Evolutionary conservation across 1,284 basidiomycete genomes (phyloP).

Genomic region (Ganoderma resinaceum): DNA sequence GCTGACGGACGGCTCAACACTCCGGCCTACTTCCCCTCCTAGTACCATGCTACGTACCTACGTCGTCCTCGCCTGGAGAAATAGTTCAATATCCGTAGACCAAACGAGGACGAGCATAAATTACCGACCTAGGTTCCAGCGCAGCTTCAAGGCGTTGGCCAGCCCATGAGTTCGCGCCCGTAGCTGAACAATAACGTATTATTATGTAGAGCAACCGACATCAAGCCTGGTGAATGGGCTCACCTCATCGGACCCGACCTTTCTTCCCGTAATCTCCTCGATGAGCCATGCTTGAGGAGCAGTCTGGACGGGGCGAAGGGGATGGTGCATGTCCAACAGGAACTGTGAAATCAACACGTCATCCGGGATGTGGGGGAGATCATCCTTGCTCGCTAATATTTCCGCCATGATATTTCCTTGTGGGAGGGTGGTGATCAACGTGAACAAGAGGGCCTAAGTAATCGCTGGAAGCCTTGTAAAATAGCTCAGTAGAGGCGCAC

Average conservation of each 20-base stretch:
- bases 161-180: slow-evolving; percentile 22
- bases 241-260: slow-evolving; percentile 58
- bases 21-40: slow-evolving; percentile 26
- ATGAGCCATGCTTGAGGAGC: slow-evolving; percentile 55
- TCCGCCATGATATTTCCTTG: background rate
- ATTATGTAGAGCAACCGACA: background rate
- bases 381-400: background rate
- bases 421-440: background rate
- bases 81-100: background rate
- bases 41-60: slow-evolving; percentile 16
- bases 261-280: slow-evolving; percentile 62
- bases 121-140: slow-evolving; percentile 25
- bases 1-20: slow-evolving; percentile 27
- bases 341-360: slow-evolving; percentile 77
- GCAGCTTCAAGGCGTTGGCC: slow-evolving; percentile 22
- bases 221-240: background rate
- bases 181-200: slow-evolving; percentile 13
- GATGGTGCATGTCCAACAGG: slow-evolving; percentile 60
- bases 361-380: slow-evolving; percentile 62
- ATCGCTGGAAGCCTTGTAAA: background rate
- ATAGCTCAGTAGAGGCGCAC: background rate
- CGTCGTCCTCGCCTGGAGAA: slow-evolving; percentile 22
- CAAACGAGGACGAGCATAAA: background rate
- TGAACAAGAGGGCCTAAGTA: background rate
- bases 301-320: slow-evolving; percentile 48